Evolutionary conservation across 177 flowering plant species (phyloP).

Genomic region (Vitis hybrid): DNA sequence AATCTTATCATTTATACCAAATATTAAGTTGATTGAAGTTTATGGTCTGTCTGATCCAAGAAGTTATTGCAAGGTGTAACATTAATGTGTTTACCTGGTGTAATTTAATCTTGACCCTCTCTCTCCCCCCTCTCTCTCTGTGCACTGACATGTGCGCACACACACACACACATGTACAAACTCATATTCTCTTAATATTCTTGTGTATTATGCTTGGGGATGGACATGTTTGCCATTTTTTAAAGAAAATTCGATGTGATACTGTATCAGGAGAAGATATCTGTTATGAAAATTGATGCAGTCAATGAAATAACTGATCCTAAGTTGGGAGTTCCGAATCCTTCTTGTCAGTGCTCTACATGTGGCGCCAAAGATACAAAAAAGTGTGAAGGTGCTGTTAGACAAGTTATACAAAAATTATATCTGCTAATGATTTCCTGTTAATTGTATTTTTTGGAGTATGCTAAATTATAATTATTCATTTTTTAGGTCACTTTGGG

Average conservation of each 20-base stretch:
- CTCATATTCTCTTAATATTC: too few species aligned
- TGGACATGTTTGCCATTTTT: background rate
- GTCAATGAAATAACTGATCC: slow-evolving; percentile 69
- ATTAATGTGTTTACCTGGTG: too few species aligned
- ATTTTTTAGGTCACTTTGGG: slow-evolving; percentile 79
- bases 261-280: slow-evolving; percentile 49
- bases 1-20: too few species aligned
- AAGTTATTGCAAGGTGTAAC: too few species aligned
- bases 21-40: too few species aligned
- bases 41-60: too few species aligned
- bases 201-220: too few species aligned
- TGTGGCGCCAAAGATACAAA: slow-evolving; percentile 53
- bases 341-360: slow-evolving; percentile 48
- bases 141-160: too few species aligned
- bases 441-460: background rate
- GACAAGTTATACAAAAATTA: background rate
- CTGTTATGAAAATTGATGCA: slow-evolving; percentile 40
- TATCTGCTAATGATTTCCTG: background rate
- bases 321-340: slow-evolving; percentile 79
- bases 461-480: slow-evolving; percentile 1
- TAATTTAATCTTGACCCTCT: too few species aligned
- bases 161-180: too few species aligned
- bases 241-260: background rate
- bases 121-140: too few species aligned
- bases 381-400: slow-evolving; percentile 65